Conservation (phyloP, 2,329 filamentous ascomycete genomes). For the Beauveria scarabaeidicola region DNA sequence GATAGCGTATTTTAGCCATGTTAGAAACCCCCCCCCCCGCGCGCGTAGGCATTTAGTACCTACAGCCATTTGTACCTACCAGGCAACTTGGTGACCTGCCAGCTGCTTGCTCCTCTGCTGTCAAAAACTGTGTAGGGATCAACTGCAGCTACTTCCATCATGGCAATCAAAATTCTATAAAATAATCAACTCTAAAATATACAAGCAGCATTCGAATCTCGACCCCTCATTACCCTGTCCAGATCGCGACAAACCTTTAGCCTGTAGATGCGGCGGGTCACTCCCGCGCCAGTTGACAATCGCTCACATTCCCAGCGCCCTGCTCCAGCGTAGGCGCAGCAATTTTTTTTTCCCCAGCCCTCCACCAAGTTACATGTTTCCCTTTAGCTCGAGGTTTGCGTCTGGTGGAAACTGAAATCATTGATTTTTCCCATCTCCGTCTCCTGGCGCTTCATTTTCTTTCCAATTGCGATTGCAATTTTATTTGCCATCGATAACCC, state of each 20-base stretch:
- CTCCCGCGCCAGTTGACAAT: background rate
- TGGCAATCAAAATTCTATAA: too few species aligned
- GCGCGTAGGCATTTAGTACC: too few species aligned
- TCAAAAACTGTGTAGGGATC: too few species aligned
- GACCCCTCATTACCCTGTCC: background rate
- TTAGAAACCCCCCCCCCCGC: too few species aligned
- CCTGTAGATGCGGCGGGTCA: background rate
- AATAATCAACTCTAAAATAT: too few species aligned
- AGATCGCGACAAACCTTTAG: background rate
- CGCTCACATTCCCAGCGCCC: background rate
- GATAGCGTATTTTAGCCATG: too few species aligned
- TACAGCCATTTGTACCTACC: too few species aligned
- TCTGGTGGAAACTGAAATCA: background rate
- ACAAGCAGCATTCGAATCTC: too few species aligned
- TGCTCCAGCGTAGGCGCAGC: background rate
- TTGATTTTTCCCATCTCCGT: background rate
- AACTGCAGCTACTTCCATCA: too few species aligned
- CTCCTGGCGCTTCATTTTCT: background rate
- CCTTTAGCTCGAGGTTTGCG: background rate
- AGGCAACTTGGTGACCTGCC: too few species aligned
- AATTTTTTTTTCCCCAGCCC: background rate
- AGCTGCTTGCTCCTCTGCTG: too few species aligned
- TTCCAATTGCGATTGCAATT: background rate
- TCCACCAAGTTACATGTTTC: background rate
- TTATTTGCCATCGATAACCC: background rate